Evolutionary conservation across 192 early-diverging fungal species (phyloP), one percentile per base, ranked within the genome.

Genomic region (Phycomyces blakesleeanus): DNA sequence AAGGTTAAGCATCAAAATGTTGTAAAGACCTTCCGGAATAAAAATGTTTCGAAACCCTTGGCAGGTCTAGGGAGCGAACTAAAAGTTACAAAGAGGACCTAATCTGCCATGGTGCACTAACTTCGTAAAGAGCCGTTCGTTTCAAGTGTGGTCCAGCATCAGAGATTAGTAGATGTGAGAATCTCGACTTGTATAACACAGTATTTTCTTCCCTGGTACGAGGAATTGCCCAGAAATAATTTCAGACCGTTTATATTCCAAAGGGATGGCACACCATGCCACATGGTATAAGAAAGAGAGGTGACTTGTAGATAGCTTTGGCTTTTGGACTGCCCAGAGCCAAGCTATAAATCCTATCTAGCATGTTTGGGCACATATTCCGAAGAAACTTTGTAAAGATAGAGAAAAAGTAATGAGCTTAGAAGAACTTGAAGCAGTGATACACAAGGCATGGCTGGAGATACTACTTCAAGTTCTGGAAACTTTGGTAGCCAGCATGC

Each of bases 201-300:
- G 1, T 3, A 60, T 0, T 60, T 60, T 60, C 18, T 49, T 60
- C 42, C 59, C 3, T 61, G 16, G 47, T 26, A 27, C 20, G 2
- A 51, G 18, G 20, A 61, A 27, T 24, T 49, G 3, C n/a, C 25
- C 29, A 8, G 16, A n/a, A 18, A 61, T 15, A 12, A 41, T 39
- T 27, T 7, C 5, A 49, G 20, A 21, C 16, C 49, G n/a, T 38
- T 50, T 39, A 34, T 61, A 9, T 61, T 61, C 10, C 59, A 61
- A 51, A 44, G 37, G 11, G 50, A 61, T 51, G 47, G 42, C 1
- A n/a, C 59, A 34, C 38, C 57, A 12, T 59, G 57, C 57, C 4
- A 44, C 29, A 39, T 20, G 21, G 57, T 37, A 34, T 15, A 55
- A 54, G 25, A 10, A 14, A 16, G 52, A 54, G 16, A 16, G 10